These are phyloP conservation scores for Candida tallmaniae DNA, from an alignment of 805 yeast genomes.

Conservation along the genomic window DNA sequence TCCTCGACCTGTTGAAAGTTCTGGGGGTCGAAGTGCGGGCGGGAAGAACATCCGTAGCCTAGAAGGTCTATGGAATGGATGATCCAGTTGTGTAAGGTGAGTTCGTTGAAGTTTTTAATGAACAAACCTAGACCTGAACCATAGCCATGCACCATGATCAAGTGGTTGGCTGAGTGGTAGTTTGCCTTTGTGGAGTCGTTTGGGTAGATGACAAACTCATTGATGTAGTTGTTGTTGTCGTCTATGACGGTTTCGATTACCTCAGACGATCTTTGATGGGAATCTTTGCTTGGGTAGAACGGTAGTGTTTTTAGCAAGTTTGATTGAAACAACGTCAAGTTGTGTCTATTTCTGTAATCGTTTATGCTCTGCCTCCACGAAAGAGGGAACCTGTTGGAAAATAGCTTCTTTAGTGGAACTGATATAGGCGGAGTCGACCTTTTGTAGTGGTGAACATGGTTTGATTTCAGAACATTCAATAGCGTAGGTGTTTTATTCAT, in stretches of 20 bases:
- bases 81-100: constrained; percentile 49
- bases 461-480: not conserved
- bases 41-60: constrained; percentile 87
- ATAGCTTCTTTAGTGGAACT: constrained; percentile 52
- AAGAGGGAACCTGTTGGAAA: constrained; percentile 56
- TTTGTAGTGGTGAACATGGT: constrained; percentile 25
- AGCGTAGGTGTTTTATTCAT: not conserved
- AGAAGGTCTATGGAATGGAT: constrained; percentile 83
- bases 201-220: constrained; percentile 40
- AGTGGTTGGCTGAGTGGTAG: constrained; percentile 25
- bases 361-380: constrained; percentile 45
- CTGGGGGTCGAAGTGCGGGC: constrained; percentile 52
- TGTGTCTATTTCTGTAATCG: constrained; percentile 43
- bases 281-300: constrained; percentile 37
- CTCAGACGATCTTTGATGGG: constrained; percentile 24
- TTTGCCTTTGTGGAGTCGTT: constrained; percentile 16
- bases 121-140: constrained; percentile 43
- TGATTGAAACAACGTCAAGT: constrained; percentile 42
- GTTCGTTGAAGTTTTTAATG: constrained; percentile 33
- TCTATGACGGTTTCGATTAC: constrained; percentile 28
- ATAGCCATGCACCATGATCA: constrained; percentile 42
- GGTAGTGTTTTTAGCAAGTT: constrained; percentile 44
- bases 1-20: constrained; percentile 49
- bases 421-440: constrained; percentile 66
- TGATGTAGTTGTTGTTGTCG: constrained; percentile 25